phyloP scores from a whole-genome alignment of 2,329 filamentous ascomycete genomes.

The Tolypocladium endophyticum region DNA sequence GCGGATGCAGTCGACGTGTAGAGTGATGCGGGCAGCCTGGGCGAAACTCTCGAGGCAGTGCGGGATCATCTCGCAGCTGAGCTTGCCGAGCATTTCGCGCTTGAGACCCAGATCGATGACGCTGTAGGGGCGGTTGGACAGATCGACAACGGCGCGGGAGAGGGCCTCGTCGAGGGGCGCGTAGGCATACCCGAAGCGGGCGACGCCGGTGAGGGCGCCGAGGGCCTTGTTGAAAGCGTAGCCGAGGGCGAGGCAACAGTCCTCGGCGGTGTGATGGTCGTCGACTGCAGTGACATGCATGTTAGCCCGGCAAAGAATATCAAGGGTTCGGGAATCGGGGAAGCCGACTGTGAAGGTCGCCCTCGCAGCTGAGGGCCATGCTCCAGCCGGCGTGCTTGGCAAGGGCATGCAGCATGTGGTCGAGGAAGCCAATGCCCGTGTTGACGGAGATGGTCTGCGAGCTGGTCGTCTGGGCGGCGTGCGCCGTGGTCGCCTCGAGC shows the following conservation, averaged over 20 bases:
- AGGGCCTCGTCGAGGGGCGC: conserved; percentile 92
- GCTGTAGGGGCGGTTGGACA: conserved; percentile 81
- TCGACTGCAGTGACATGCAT: conserved; percentile 51
- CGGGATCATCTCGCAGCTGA: conserved; percentile 94
- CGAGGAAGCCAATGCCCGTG: conserved; percentile 93
- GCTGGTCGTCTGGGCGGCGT: conserved; percentile 76
- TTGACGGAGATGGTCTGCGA: conserved; percentile 79
- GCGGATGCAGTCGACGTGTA: conserved; percentile 87
- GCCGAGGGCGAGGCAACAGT: conserved; percentile 85
- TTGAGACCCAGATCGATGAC: conserved; percentile 76
- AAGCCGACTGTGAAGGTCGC: conserved; percentile 79
- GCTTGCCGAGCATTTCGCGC: conserved; percentile 86
- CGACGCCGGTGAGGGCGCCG: conserved; percentile 66
- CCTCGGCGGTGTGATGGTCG: conserved; percentile 97
- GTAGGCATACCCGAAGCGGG: conserved; percentile 86
- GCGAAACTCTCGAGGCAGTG: conserved; percentile 94
- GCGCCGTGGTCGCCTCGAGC: conserved; percentile 42
- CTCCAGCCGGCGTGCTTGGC: conserved; percentile 96
- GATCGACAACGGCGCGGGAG: conserved; percentile 85
- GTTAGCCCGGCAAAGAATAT: neutral
- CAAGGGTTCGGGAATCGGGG: neutral
- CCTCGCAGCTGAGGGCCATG: conserved; percentile 69
- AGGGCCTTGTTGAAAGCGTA: conserved; percentile 74
- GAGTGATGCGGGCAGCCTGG: conserved; percentile 77
- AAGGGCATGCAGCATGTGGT: conserved; percentile 97